Evolutionary conservation across 257 asterid genomes (phyloP), one percentile per base, ranked within the genome.

Genomic region (Prunella vulgaris): DNA sequence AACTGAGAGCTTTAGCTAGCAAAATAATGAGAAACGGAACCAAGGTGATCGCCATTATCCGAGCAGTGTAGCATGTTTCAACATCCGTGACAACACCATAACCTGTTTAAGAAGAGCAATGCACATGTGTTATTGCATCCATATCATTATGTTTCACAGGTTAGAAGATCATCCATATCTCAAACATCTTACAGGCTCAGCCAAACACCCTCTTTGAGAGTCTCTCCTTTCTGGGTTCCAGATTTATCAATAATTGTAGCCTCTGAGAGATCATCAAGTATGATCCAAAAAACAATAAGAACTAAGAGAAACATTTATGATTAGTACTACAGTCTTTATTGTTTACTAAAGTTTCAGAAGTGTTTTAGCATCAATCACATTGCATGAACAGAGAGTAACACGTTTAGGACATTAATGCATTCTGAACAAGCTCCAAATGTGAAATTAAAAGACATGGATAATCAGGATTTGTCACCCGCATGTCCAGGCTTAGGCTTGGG

Each of bases 41-140:
- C 77, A 85, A 61, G 7, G 84, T 70, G 48, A 78, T 58, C 79
- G 64, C 18, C 84, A 83, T 85, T 74, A 78, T 75, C n/a, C 90
- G 78, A 2, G 90, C 86, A 22, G 88, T 82, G 78, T 83, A 85
- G 80, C 88, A 72, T 20, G 90, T 83, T 52, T 83, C 82, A 38
- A 66, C 84, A 69, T 85, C 90, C 17, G 90, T 85, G 33, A 77
- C 75, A 48, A 85, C 66, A 0, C 88, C 90, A 60, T 21, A 17
- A 35, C 86, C 90, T 82, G 80, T 15, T 61, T 5, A 7, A 54
- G 27, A 63, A 70, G n/a, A n/a, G n/a, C n/a, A n/a, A n/a, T n/a
- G n/a, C n/a, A n/a, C n/a, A n/a, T 25, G 14, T 42, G 40, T 12
- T 4, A 22, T 69, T 63, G 30, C n/a, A n/a, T n/a, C n/a, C n/a